Percentiles rank a stretch among this genome's conserved stretches.
phyloP scores from a whole-genome alignment of 83 land plant genomes.

The Thuja plicata region DNA sequence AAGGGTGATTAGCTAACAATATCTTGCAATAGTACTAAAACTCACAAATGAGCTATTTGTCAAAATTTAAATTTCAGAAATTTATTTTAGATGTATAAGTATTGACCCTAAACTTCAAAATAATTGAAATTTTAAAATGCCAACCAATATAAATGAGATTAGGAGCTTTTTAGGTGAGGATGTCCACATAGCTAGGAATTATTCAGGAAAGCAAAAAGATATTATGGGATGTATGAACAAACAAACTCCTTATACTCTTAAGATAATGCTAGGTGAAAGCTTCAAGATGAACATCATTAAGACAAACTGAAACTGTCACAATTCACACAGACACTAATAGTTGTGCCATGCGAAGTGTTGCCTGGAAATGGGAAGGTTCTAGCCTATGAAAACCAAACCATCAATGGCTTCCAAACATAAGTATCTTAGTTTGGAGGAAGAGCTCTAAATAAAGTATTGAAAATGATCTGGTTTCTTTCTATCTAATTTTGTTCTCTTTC shows the following conservation, averaged over 20 bases:
- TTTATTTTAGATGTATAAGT: too few relatives aligned
- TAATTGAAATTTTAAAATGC: too few relatives aligned
- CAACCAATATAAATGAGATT: background rate
- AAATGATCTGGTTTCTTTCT: background rate
- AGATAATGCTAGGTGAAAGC: background rate
- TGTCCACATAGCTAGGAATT: background rate
- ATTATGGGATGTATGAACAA: background rate
- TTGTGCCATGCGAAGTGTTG: background rate
- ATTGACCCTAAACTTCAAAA: too few relatives aligned
- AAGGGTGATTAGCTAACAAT: too few relatives aligned
- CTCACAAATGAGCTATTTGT: background rate
- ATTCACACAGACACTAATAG: background rate
- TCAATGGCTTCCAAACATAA: background rate
- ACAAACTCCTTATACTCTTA: background rate
- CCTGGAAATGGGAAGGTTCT: background rate
- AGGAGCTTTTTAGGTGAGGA: background rate
- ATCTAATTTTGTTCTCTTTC: background rate
- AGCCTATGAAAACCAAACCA: background rate
- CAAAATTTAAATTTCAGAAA: too few relatives aligned
- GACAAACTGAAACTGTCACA: background rate
- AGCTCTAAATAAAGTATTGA: background rate
- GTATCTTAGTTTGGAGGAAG: background rate
- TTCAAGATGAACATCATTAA: background rate
- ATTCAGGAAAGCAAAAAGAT: background rate
- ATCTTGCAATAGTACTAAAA: background rate